These are phyloP conservation scores for Globisporangium echinulatum DNA, from an alignment of 352 stramenopile species.

Conservation along the genomic window DNA sequence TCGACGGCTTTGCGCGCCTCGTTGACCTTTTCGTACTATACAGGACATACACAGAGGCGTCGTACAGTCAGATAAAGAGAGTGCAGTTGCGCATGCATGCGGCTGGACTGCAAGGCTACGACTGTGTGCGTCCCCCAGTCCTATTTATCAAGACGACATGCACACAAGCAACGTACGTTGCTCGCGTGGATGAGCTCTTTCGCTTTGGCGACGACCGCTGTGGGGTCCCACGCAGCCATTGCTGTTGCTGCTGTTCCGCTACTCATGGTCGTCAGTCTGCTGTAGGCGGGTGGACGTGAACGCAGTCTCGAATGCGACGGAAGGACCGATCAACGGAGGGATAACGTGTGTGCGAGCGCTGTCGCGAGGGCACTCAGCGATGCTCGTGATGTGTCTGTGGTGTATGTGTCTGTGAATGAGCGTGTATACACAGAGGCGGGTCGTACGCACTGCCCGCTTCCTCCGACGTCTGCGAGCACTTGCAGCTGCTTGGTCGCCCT, in stretches of 20 bases:
- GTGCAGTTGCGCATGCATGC: background rate
- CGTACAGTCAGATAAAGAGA: background rate
- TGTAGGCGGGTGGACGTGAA: background rate
- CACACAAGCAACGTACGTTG: slow-evolving; percentile 46
- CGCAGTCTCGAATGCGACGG: background rate
- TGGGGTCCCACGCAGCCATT: slow-evolving; percentile 36
- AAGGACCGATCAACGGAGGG: background rate
- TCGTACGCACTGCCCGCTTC: no score
- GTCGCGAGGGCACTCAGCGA: no score
- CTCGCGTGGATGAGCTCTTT: slow-evolving; percentile 68
- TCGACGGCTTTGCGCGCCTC: slow-evolving; percentile 52
- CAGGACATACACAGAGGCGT: no score
- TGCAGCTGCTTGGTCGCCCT: no score
- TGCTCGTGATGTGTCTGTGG: no score
- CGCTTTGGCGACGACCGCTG: slow-evolving; percentile 42
- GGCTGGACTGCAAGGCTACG: background rate
- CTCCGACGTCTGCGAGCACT: no score
- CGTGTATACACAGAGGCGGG: no score
- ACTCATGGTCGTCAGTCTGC: background rate
- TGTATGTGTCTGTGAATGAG: no score
- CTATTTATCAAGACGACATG: background rate
- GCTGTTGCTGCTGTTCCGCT: slow-evolving; percentile 14
- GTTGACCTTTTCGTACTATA: slow-evolving; percentile 62
- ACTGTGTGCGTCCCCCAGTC: background rate
- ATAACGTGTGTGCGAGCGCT: no score